Base-by-base conservation (phyloP, 2,329 filamentous ascomycete species). In the Sporothrix pallida region DNA sequence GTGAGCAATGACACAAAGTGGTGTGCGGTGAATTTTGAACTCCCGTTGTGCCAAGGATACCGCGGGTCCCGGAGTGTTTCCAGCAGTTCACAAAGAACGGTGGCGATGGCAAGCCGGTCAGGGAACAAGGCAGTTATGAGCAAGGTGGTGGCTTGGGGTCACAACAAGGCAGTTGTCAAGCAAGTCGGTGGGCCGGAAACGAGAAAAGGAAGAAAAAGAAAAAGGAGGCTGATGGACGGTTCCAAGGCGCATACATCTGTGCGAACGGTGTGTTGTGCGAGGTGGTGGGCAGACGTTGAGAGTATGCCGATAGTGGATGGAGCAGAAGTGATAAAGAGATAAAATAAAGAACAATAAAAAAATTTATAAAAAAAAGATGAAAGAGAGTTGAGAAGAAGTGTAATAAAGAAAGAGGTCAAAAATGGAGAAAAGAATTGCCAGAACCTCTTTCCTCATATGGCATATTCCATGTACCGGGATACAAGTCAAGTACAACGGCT, bases 141-240 rank as follows among this genome's bases (percentile, higher is more conserved):
- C 31, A 37, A 37, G 31, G 31, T 37, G 31, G 31, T 37, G 31
- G 31, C 31, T 37, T 37, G 31, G 31, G 31, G 31, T 7, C 7
- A 37, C 31, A 37, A 26, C 13, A 31, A 31, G 23, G 54, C 20
- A 58, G 52, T 31, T 60, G 50, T 63, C 60, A 44, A 46, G 37
- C 8, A 44, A 71, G 37, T 17, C 42, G 67, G 67, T 23, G 31
- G 26, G 67, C 23, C 17, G 17, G n/a, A 10, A 23, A 42, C 31
- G 31, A 56, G 48, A 44, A 70, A 70, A 70, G 37, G 67, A 50
- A 70, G 50, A 44, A 44, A 70, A 70, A 54, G 67, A 44, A 44
- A 70, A 70, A 54, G 67, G 67, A 70, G 50, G 50, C 50, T 23
- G 67, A 70, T 56, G 13, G 23, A 37, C 8, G 26, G 63, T 23